A percentile compares a stretch with the other conserved stretches of the same genome.
These are phyloP conservation scores for Amanita exitialis DNA, from an alignment of 768 basidiomycete species.

Conservation along the genomic window DNA sequence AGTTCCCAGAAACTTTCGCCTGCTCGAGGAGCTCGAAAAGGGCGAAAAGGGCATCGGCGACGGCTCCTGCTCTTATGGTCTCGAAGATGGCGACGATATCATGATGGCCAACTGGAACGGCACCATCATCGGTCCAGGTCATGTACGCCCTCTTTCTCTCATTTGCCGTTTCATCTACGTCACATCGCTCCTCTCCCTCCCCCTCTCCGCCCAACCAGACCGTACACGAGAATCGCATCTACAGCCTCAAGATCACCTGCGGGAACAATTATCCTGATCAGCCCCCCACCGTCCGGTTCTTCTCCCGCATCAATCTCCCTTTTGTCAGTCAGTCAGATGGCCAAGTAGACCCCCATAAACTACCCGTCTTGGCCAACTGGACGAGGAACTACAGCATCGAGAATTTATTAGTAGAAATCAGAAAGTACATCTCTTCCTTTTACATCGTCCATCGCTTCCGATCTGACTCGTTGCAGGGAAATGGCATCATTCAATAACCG, in stretches of 20 bases:
- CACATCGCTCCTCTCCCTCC: too few species aligned
- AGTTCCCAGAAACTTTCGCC: conserved; percentile 96
- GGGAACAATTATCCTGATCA: conserved; percentile 64
- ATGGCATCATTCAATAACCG: conserved; percentile 90
- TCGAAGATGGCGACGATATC: conserved; percentile 94
- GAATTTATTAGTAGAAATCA: conserved; percentile 84
- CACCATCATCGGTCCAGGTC: conserved; percentile 96
- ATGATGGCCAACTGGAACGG: conserved; percentile 99
- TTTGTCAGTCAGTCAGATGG: conserved; percentile 75
- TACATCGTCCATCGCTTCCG: not conserved
- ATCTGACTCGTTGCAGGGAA: conserved; percentile 43
- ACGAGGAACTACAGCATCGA: conserved; percentile 71
- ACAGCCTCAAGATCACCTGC: conserved; percentile 87
- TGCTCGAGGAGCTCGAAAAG: conserved; percentile 98
- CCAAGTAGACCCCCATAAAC: conserved; percentile 62
- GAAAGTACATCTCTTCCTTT: conserved; percentile 48
- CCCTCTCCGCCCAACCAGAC: conserved; percentile 52
- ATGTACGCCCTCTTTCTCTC: conserved; percentile 43
- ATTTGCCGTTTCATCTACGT: conserved; percentile 8
- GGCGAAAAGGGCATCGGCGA: conserved; percentile 99
- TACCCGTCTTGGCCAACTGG: conserved; percentile 73
- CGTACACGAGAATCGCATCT: conserved; percentile 98
- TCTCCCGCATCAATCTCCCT: conserved; percentile 87
- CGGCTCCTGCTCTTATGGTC: conserved; percentile 93
- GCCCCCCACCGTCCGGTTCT: conserved; percentile 76